These are phyloP conservation scores for Sutorius eximius DNA, from an alignment of 1,284 basidiomycete species.

Conservation along the genomic window DNA sequence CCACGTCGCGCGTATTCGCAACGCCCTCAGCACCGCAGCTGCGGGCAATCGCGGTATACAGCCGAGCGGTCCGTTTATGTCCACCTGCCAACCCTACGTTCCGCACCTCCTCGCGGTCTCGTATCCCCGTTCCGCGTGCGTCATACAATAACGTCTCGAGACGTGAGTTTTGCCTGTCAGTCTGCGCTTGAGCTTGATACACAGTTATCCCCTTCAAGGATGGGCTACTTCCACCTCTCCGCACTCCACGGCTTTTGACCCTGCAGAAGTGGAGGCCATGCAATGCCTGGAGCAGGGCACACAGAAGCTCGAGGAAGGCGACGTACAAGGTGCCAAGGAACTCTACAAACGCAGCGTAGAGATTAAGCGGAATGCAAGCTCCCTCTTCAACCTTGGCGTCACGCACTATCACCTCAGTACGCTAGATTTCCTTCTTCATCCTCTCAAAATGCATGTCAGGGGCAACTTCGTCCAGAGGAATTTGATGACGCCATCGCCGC, in stretches of 20 bases:
- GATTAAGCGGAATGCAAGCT: slow-evolving; percentile 79
- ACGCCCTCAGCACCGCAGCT: slow-evolving; percentile 29
- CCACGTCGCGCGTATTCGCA: slow-evolving; percentile 26
- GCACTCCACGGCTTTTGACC: slow-evolving; percentile 79
- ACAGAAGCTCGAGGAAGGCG: slow-evolving; percentile 85
- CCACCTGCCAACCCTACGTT: slow-evolving; percentile 20
- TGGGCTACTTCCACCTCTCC: slow-evolving; percentile 83
- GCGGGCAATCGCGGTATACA: slow-evolving; percentile 23
- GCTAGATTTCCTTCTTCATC: slow-evolving; percentile 31
- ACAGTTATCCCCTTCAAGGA: slow-evolving; percentile 43
- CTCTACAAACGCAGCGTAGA: slow-evolving; percentile 81
- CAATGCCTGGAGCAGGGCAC: slow-evolving; percentile 86
- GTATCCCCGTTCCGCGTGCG: slow-evolving; percentile 10
- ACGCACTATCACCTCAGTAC: slow-evolving; percentile 86
- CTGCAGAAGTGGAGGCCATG: slow-evolving; percentile 80
- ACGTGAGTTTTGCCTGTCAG: slow-evolving; percentile 30
- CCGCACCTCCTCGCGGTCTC: slow-evolving; percentile 10
- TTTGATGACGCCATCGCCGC: slow-evolving; percentile 81
- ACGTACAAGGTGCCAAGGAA: slow-evolving; percentile 76
- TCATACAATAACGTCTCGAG: slow-evolving; percentile 14
- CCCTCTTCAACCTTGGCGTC: slow-evolving; percentile 87
- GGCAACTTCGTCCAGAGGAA: slow-evolving; percentile 59
- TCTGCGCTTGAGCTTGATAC: slow-evolving; percentile 5
- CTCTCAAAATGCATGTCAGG: slow-evolving; percentile 17
- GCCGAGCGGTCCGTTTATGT: slow-evolving; percentile 21